Conservation (phyloP, 2,329 filamentous ascomycete species). For the Aureobasidium sp. region DNA sequence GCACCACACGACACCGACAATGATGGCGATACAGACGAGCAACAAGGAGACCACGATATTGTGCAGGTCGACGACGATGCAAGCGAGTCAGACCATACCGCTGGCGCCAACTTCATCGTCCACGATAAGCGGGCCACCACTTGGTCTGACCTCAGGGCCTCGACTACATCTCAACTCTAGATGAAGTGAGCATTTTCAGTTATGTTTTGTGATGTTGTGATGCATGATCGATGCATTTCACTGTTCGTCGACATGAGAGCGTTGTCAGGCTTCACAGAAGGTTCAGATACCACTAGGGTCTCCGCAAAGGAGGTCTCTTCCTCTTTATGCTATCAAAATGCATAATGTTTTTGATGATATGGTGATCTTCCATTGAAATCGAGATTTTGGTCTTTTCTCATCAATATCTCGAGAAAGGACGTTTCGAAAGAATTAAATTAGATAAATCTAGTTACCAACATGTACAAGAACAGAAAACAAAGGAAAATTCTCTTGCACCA, state of each 20-base stretch:
- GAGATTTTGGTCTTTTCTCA: not conserved
- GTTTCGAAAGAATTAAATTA: not conserved
- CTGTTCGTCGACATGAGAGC: not conserved
- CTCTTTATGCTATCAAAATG: not conserved
- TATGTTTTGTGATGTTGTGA: not conserved
- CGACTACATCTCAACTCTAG: too few species aligned
- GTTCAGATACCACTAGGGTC: not conserved
- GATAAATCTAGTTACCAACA: not conserved
- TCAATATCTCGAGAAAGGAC: too few species aligned
- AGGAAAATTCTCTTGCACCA: not conserved
- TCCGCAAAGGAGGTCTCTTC: too few species aligned
- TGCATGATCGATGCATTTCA: not conserved
- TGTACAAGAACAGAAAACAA: not conserved
- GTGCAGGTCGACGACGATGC: too few species aligned
- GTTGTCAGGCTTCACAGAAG: not conserved
- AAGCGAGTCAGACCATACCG: too few species aligned
- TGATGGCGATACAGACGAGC: too few species aligned
- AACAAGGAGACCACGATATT: too few species aligned
- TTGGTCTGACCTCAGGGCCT: too few species aligned
- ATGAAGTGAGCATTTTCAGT: not conserved
- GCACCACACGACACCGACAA: too few species aligned
- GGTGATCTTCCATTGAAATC: not conserved
- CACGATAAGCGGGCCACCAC: too few species aligned
- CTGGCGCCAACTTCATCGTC: too few species aligned
- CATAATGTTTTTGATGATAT: not conserved